Percentiles rank a stretch among this genome's conserved stretches.
phyloP scores from a whole-genome alignment of 1,284 basidiomycete genomes.

The Chalciporus sp. region DNA sequence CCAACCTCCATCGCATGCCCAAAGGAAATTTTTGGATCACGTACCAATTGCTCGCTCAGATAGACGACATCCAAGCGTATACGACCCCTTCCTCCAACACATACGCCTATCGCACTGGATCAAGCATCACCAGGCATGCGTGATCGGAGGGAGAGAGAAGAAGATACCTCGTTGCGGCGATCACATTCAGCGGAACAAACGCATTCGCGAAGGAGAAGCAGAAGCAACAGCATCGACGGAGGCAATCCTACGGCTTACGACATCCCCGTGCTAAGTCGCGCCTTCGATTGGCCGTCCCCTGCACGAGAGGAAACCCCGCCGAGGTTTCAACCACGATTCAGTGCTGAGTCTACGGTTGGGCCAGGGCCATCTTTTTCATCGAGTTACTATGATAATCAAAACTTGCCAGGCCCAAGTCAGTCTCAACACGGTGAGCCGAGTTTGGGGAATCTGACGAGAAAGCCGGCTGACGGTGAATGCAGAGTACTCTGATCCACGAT shows the following conservation, averaged over 20 bases:
- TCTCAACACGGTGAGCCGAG: slow-evolving; percentile 25
- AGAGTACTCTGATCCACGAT: slow-evolving; percentile 21
- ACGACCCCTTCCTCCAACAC: slow-evolving; percentile 15
- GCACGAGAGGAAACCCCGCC: slow-evolving; percentile 18
- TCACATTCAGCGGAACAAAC: slow-evolving; percentile 14
- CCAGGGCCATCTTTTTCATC: background rate
- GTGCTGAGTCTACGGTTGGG: background rate
- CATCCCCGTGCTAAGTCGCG: slow-evolving; percentile 19
- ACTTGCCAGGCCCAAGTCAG: slow-evolving; percentile 6
- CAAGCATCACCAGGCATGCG: slow-evolving; percentile 10
- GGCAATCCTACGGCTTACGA: slow-evolving; percentile 18
- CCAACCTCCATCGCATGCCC: slow-evolving; percentile 17
- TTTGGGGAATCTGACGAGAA: background rate
- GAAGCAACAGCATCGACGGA: slow-evolving; percentile 22
- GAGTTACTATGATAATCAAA: slow-evolving; percentile 18
- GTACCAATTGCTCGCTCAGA: slow-evolving; percentile 19
- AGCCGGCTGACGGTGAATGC: slow-evolving; percentile 14
- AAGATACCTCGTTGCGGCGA: slow-evolving; percentile 34
- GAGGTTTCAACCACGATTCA: slow-evolving; percentile 14
- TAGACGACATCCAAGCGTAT: slow-evolving; percentile 11
- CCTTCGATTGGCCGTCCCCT: slow-evolving; percentile 30
- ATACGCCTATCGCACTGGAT: slow-evolving; percentile 21
- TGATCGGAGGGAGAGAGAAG: slow-evolving; percentile 37
- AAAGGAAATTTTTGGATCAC: slow-evolving; percentile 15
- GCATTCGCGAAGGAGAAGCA: slow-evolving; percentile 11